Percentiles rank a stretch among this genome's conserved stretches.
phyloP scores from a whole-genome alignment of 208 protist genomes.

The Crithidia acanthocephali region DNA sequence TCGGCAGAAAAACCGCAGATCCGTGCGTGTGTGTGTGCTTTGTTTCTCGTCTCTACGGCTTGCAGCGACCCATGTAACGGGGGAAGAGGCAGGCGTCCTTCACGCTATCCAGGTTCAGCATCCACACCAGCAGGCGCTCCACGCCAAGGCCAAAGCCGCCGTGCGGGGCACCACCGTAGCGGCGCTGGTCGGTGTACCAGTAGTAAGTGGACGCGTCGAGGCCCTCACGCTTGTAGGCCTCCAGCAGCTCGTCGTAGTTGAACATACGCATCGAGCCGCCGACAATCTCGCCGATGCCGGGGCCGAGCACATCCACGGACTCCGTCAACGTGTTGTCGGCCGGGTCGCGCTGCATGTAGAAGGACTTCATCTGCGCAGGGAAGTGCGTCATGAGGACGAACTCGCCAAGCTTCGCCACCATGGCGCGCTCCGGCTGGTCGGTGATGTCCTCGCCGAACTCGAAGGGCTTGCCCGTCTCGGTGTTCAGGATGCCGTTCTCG shows the following conservation, averaged over 20 bases:
- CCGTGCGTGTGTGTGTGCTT: neutral
- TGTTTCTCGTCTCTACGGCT: slow-evolving; percentile 79
- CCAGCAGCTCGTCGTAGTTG: slow-evolving; percentile 93
- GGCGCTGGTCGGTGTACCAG: slow-evolving; percentile 99
- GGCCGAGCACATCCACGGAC: slow-evolving; percentile 96
- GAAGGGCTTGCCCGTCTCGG: slow-evolving; percentile 90
- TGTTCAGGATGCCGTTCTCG: slow-evolving; percentile 95
- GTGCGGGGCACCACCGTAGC: slow-evolving; percentile 97
- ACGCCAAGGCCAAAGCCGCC: slow-evolving; percentile 99
- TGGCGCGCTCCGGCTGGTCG: slow-evolving; percentile 97
- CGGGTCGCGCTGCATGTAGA: slow-evolving; percentile 98
- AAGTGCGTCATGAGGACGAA: slow-evolving; percentile 98
- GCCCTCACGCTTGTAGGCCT: slow-evolving; percentile 93
- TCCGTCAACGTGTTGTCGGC: slow-evolving; percentile 90
- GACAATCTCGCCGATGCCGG: slow-evolving; percentile 99
- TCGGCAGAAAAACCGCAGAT: neutral
- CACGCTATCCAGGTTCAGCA: slow-evolving; percentile 96
- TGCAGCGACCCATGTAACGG: slow-evolving; percentile 95
- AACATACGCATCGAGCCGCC: slow-evolving; percentile 98
- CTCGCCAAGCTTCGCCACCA: slow-evolving; percentile 97
- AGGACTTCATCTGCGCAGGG: slow-evolving; percentile 98
- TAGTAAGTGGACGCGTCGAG: slow-evolving; percentile 97
- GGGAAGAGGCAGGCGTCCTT: slow-evolving; percentile 98
- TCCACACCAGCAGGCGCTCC: slow-evolving; percentile 97
- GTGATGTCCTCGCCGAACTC: slow-evolving; percentile 98